Conservation (phyloP, 2,329 filamentous ascomycete species). For the Paracorniculantispora psalliotae region DNA sequence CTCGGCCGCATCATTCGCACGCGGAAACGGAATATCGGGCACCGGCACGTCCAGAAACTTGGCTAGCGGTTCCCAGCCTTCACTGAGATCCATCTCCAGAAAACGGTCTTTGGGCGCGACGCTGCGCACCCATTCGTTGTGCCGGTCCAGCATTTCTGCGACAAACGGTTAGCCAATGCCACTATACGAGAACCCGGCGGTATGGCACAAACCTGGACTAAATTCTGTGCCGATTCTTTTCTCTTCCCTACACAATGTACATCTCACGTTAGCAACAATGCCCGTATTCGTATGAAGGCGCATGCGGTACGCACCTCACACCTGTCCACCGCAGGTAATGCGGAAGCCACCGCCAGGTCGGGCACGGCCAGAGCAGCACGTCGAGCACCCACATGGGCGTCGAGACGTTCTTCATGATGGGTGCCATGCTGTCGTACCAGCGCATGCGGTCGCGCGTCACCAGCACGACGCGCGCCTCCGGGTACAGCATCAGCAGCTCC, state of each 20-base stretch:
- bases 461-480: conserved; percentile 43
- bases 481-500: conserved; percentile 44
- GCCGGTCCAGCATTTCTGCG: conserved; percentile 16
- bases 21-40: conserved; percentile 24
- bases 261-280: no score
- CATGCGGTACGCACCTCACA: background rate
- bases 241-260: background rate
- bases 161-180: no score
- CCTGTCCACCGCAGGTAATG: background rate
- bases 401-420: conserved; percentile 16
- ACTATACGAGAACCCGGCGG: background rate
- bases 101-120: conserved; percentile 17
- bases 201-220: background rate
- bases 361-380: conserved; percentile 13
- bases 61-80: conserved; percentile 27
- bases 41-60: conserved; percentile 22
- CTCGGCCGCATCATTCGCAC: conserved; percentile 22
- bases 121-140: conserved; percentile 16
- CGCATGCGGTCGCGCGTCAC: conserved; percentile 31
- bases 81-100: conserved; percentile 18
- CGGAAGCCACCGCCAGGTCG: conserved; percentile 16
- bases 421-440: conserved; percentile 30
- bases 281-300: no score
- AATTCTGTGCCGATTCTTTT: background rate
- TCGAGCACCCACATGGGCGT: conserved; percentile 8